These are phyloP conservation scores for Phytophthora palmivora DNA, from an alignment of 352 stramenopile genomes.

Conservation along the genomic window DNA sequence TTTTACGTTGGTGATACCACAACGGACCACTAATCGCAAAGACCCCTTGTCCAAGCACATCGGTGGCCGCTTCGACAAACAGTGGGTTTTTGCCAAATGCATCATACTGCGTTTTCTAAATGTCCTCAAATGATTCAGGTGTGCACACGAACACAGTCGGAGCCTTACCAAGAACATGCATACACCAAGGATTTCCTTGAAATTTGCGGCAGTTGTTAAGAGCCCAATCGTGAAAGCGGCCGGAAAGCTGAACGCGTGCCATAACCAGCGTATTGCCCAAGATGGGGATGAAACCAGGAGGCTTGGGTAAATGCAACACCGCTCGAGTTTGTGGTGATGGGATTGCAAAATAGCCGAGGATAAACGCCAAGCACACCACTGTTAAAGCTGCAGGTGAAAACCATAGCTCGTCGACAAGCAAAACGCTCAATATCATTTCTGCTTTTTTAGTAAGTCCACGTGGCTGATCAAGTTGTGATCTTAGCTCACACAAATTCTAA, in stretches of 20 bases:
- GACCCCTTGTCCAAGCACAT: constrained; percentile 48
- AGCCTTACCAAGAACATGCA: constrained; percentile 51
- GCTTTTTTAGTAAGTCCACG: constrained; percentile 2
- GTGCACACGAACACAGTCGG: constrained; percentile 38
- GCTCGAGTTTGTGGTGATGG: constrained; percentile 29
- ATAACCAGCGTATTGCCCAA: constrained; percentile 64
- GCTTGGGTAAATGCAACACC: constrained; percentile 42
- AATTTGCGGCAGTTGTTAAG: constrained; percentile 46
- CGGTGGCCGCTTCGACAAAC: constrained; percentile 31
- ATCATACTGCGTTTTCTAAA: constrained; percentile 50
- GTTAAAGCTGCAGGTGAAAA: constrained; percentile 1
- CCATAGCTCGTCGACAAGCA: constrained; percentile 6
- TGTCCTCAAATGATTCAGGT: constrained; percentile 45
- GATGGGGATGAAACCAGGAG: constrained; percentile 49
- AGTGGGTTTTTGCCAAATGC: constrained; percentile 47
- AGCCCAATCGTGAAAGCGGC: constrained; percentile 69
- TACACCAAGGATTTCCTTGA: constrained; percentile 52
- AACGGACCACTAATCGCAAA: constrained; percentile 42
- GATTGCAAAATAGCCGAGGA: constrained; percentile 36
- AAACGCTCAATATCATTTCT: constrained; percentile 8
- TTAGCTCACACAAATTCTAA: neutral
- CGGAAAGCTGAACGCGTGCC: constrained; percentile 39
- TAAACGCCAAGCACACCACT: constrained; percentile 14
- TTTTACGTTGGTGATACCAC: constrained; percentile 51
- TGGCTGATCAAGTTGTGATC: neutral